Evolutionary conservation across 164 flowering plant genomes (phyloP), one percentile per base, ranked within the genome.

Genomic region (Aristolochia fimbriata): DNA sequence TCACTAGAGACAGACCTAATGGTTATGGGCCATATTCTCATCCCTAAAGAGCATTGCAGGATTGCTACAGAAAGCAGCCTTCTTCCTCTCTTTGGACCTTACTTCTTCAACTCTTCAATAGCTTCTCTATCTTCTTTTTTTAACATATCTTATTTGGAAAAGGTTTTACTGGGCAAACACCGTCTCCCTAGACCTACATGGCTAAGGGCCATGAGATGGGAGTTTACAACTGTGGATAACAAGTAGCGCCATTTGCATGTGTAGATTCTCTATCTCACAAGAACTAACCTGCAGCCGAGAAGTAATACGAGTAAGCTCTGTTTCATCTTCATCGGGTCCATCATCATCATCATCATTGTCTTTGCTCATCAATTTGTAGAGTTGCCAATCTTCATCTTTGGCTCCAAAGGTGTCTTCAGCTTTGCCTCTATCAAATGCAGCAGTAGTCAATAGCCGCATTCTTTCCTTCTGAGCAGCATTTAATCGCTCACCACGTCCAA

Each of bases 321-420:
- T 73, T 70, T 94, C 99, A 67, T 82, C 90, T 57, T 63, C 81
- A 73, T 94, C 87, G 12, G 70, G 83, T 62, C 80, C 84, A 37
- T 90, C 97, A 27, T 88, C 97, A 25, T 92, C 97, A 48, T 90
- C 96, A 55, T 88, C 97, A 66, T 88, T 83, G 71, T 86, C 95
- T 77, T 68, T 84, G 78, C 99, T 83, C 99, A 93, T 93, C 24
- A 85, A 72, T 68, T 88, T 91, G 79, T 94, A 91, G 13, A 94
- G 91, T 73, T 91, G 93, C 99, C 97, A 94, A 72, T 94, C 99
- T 78, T 94, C 99, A 67, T 94, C 99, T 67, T 68, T 83, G 61
- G 83, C 74, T 72, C 97, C 97, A 80, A 94, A 94, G 58, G 96
- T 94, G 70, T 94, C 99, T 77, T 94, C 99, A 45, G 96, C 99